Evolutionary conservation across 2,329 filamentous ascomycete genomes (phyloP).

Genomic region (Ceratocystis destructans): DNA sequence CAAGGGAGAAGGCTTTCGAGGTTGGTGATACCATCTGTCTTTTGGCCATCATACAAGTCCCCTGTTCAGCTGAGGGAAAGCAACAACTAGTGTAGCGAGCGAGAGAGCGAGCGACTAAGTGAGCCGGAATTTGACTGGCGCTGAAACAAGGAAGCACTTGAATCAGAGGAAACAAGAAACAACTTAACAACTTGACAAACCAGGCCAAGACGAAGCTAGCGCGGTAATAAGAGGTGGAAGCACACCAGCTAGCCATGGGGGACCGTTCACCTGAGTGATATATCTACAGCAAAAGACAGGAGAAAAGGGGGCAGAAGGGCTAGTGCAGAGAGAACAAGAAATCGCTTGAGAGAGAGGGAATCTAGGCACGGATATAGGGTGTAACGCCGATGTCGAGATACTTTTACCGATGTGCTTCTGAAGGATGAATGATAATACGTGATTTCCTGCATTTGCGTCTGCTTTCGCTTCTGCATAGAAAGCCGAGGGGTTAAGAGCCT

Average conservation of each 20-base stretch:
- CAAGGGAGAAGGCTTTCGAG: background rate
- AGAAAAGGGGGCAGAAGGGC: background rate
- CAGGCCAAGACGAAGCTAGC: background rate
- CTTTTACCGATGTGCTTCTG: no score
- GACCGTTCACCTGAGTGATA: no score
- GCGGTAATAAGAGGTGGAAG: background rate
- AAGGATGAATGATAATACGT: no score
- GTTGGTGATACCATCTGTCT: background rate
- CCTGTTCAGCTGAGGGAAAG: background rate
- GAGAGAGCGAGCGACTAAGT: background rate
- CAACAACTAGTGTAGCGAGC: background rate
- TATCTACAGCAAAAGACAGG: background rate
- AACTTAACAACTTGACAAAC: background rate
- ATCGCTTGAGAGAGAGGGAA: no score
- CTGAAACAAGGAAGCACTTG: conserved; percentile 1
- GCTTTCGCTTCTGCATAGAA: no score
- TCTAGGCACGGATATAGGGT: no score
- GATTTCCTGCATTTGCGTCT: no score
- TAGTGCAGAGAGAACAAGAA: no score
- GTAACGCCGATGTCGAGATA: no score
- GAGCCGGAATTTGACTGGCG: background rate
- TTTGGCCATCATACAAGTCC: background rate
- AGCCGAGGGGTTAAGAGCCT: no score
- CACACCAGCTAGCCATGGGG: no score
- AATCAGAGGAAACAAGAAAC: background rate